Evolutionary conservation across 169 alveolate genomes (phyloP), one percentile per base, ranked within the genome.

Genomic region (Cryptosporidium sp.): DNA sequence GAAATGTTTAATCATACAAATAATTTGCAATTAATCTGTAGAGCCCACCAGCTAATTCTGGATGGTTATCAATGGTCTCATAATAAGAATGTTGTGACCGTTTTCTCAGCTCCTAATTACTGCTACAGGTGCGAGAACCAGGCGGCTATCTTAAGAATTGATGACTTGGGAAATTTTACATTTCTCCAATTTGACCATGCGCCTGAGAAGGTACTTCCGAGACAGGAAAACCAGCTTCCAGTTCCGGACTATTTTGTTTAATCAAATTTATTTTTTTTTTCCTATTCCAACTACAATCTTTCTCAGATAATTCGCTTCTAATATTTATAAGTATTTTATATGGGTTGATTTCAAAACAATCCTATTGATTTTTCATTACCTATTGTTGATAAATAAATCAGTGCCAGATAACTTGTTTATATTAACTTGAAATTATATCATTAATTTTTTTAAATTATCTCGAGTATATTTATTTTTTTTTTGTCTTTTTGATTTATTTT

Each of bases 21-120:
- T 93, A 97, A 96, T 73, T 95, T 98, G 48, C 96, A 95, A 58
- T 91, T 97, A 68, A 98, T 99, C 75, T 99, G 99, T 26, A 94
- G 99, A 85, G 99, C 99, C 12, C 99, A 99, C 93, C 99, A 99
- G 92, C 95, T 99, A 75, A 99, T 98, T 58, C 98, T 98, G 99
- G 99, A 98, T 73, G 99, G 99, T 31, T 99, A 97, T 94, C 97
- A 97, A 94, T 97, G 98, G 96, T 93, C 96, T 0, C 99, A 98
- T 85, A 98, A 97, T 62, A 94, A 95, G 45, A 93, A 94, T 72
- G 98, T 98, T 45, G 98, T 98, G 33, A 98, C 99, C 3, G 96
- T 98, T 26, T 98, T 98, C 95, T 96, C 99, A 16, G 99, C 99
- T 35, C 99, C 99, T 18, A 98, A 98, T 93, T 98, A 98, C 93